Base-by-base conservation (phyloP, 2,329 filamentous ascomycete species). In the Cercospora brassicicola region DNA sequence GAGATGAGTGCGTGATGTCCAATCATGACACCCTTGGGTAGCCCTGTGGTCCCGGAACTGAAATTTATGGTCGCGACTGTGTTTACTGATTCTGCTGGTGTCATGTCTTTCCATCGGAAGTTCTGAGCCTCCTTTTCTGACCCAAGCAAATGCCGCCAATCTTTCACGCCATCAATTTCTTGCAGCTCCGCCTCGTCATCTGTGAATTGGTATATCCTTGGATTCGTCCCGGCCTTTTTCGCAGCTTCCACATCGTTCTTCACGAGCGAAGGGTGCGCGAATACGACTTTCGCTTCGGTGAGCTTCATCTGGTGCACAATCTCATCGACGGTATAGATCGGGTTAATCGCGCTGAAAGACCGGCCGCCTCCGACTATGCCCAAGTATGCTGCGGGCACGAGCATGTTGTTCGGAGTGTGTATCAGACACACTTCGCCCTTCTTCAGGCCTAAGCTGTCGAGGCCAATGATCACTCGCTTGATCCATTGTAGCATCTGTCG, bases 41-140 rank as follows among this genome's bases (percentile, higher is more conserved):
- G 2, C 79, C 69, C 67, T 0, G 92, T 94, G 1, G 92, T 95
- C 33, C 92, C 92, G 2, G 91, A 94, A 4, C 91, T 94, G 82
- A 95, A 95, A 82, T 94, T 94, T 83, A 95, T 92, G 81, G 80
- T 70, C 80, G 82, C 77, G 10, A 83, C 73, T 62, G 81, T 83
- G 10, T 82, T 75, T 4, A 82, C 81, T 55, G 90, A 79, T 56
- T 80, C 79, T 2, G 78, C 65, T 0, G 76, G 75, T 72, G 88
- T 87, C 31, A 90, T 82, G 45, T 78, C 81, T 57, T 78, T 74
- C 88, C 88, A 90, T 7, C 81, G 67, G 75, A 11, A 88, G 74
- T 51, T 78, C 74, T 28, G 79, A 72, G 33, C 80, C 23, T 81
- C 72, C 45, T 73, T 70, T 15, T 72, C 77, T 15, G 70, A 69